Conservation (phyloP, 345 rosid species). For the Nasturtium officinale region DNA sequence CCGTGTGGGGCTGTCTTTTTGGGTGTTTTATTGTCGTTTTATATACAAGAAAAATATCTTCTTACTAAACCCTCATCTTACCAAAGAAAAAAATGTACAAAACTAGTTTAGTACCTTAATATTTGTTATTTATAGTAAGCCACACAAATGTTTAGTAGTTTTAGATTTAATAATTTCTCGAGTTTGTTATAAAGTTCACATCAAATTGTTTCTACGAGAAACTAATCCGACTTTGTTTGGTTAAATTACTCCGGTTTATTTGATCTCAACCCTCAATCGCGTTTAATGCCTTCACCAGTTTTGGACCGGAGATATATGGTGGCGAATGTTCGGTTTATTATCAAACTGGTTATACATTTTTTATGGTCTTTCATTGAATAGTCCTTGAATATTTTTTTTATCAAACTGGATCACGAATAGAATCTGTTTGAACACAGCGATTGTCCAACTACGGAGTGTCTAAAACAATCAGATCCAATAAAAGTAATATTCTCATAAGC, state of each 20-base stretch:
- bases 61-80: not conserved
- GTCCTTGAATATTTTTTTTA: not conserved
- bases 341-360: not conserved
- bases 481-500: not conserved
- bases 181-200: not conserved
- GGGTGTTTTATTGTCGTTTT: slow-evolving; percentile 14
- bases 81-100: not conserved
- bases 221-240: not conserved
- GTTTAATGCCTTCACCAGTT: not conserved
- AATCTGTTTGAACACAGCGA: not conserved
- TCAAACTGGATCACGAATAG: not conserved
- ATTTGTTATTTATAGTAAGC: not conserved
- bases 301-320: too few relatives aligned
- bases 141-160: not conserved
- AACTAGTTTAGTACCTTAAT: not conserved
- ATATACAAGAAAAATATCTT: not conserved
- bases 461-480: not conserved
- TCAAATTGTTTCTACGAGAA: too few relatives aligned
- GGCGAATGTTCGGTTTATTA: not conserved
- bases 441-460: not conserved
- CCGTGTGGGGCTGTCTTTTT: slow-evolving; percentile 25
- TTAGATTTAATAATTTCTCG: not conserved
- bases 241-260: not conserved
- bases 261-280: not conserved
- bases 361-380: not conserved